These are phyloP conservation scores for Papiliotrema fonsecae DNA, from an alignment of 1,284 basidiomycete genomes.

Conservation along the genomic window DNA sequence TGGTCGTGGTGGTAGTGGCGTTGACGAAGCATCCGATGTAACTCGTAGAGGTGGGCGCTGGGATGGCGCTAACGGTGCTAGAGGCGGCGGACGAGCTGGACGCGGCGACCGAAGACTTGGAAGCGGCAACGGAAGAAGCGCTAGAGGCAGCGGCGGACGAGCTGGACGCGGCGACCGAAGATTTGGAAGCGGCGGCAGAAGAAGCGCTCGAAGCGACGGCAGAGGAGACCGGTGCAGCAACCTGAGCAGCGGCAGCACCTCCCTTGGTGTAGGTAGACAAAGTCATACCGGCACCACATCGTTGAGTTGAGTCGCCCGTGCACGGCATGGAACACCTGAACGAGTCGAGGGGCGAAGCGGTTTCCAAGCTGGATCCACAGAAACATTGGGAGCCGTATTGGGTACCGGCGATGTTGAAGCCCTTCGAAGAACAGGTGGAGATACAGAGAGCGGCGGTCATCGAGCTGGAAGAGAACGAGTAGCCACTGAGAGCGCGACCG, in stretches of 20 bases:
- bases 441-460: conserved; percentile 14
- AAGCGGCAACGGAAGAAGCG: not conserved
- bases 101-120: not conserved
- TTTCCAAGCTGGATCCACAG: not conserved
- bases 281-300: conserved; percentile 5
- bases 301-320: conserved; percentile 6
- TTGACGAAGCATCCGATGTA: no score
- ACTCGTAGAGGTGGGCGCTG: no score
- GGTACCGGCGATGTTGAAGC: conserved; percentile 7
- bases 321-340: conserved; percentile 9
- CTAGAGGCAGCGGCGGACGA: not conserved
- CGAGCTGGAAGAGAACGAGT: conserved; percentile 2
- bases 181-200: not conserved
- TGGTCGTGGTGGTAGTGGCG: no score
- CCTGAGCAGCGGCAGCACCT: not conserved
- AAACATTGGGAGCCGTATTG: conserved; percentile 7
- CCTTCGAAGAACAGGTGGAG: conserved; percentile 5
- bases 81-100: not conserved
- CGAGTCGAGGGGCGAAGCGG: not conserved
- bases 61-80: no score
- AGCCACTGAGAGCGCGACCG: conserved; percentile 10
- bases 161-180: not conserved
- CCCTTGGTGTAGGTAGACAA: not conserved
- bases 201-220: not conserved
- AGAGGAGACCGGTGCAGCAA: not conserved